phyloP scores from a whole-genome alignment of 805 yeast genomes.

The Henningerozyma blattae region DNA sequence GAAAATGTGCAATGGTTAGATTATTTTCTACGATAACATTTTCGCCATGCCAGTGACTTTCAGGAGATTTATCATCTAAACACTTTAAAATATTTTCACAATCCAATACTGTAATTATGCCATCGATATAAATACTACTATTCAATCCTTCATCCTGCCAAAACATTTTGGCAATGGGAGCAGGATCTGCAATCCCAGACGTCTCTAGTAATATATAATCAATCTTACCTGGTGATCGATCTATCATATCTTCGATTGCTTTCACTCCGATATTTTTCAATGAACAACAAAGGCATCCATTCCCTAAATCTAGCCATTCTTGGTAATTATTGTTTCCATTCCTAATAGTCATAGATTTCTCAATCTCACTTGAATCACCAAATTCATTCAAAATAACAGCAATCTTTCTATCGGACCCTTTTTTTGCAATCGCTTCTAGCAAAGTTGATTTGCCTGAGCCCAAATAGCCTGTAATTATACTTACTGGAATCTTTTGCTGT shows the following conservation, averaged over 20 bases:
- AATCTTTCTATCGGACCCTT: constrained; percentile 51
- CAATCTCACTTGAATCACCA: constrained; percentile 85
- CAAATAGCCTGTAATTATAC: constrained; percentile 86
- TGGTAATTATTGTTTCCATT: constrained; percentile 43
- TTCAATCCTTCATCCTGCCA: constrained; percentile 90
- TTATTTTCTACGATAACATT: constrained; percentile 28
- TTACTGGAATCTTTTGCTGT: constrained; percentile 59
- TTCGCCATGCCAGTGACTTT: constrained; percentile 56
- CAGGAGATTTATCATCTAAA: constrained; percentile 47
- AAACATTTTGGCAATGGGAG: constrained; percentile 93
- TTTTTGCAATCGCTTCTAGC: constrained; percentile 58
- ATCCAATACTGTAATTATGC: constrained; percentile 82
- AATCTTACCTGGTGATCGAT: constrained; percentile 54
- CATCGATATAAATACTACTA: constrained; percentile 80
- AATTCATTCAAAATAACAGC: constrained; percentile 90
- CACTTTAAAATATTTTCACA: constrained; percentile 51
- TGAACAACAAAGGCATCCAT: constrained; percentile 94
- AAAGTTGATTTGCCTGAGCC: constrained; percentile 93
- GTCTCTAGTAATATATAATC: constrained; percentile 92
- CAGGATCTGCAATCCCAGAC: constrained; percentile 96
- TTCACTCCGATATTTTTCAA: constrained; percentile 90
- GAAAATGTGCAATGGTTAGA: constrained; percentile 75
- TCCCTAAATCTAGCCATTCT: constrained; percentile 94
- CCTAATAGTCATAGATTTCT: constrained; percentile 66
- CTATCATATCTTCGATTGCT: constrained; percentile 82